Percentiles rank a stretch among this genome's conserved stretches.
Conservation (phyloP, 2,329 filamentous ascomycete genomes). For the Pestalotiopsis sp. region DNA sequence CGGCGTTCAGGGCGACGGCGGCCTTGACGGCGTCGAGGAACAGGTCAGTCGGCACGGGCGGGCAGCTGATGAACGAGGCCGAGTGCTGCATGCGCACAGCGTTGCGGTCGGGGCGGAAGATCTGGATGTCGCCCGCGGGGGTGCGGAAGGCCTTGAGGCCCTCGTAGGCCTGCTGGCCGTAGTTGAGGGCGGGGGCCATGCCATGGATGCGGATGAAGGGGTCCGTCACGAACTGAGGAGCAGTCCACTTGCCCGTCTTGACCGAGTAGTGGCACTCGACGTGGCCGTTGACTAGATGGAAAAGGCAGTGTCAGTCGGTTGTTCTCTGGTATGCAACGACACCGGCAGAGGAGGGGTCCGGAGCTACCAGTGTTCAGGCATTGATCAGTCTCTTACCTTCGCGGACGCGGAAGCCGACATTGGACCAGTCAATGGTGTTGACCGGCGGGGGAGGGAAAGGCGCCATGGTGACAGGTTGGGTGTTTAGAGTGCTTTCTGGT, state of each 20-base stretch:
- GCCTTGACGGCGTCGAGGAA: constrained; percentile 79
- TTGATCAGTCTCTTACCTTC: constrained; percentile 63
- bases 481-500: background rate
- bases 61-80: constrained; percentile 81
- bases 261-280: constrained; percentile 84
- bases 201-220: constrained; percentile 90
- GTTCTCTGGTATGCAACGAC: background rate
- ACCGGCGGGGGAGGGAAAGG: constrained; percentile 77
- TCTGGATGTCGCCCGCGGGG: constrained; percentile 72
- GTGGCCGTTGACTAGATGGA: constrained; percentile 83
- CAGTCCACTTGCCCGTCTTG: constrained; percentile 75
- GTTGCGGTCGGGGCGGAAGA: constrained; percentile 89
- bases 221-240: constrained; percentile 78
- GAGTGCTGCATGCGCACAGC: constrained; percentile 84
- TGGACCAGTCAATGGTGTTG: constrained; percentile 87
- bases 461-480: constrained; percentile 39
- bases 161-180: constrained; percentile 96
- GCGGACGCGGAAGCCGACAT: constrained; percentile 89
- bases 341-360: background rate
- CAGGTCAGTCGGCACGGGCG: constrained; percentile 73
- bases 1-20: constrained; percentile 86
- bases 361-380: background rate
- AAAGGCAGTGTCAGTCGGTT: background rate
- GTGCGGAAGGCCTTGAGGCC: constrained; percentile 95
- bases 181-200: constrained; percentile 94